Evolutionary conservation across 805 yeast genomes (phyloP), one percentile per base, ranked within the genome.

Genomic region (Wickerhamiella alocasiicola): DNA sequence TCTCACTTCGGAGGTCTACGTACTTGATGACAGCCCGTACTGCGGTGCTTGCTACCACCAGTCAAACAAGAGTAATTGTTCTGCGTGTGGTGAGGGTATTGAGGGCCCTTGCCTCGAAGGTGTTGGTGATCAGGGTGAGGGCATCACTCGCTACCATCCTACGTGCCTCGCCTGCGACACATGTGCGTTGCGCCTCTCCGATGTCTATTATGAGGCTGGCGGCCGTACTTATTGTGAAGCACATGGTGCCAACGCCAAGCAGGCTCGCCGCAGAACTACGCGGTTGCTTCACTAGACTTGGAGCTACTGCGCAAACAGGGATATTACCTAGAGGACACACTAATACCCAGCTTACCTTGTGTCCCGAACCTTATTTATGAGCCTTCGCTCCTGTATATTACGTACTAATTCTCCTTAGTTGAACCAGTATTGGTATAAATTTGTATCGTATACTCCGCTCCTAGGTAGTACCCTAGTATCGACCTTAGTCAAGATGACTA

Each of bases 61-160:
- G 41, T 65, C 72, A 41, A 91, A 88, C 56, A 72, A 76, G 36
- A 78, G 94, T 0, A 56, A 80, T 2, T 88, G 98, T 60, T 65
- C 65, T 35, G 60, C 67, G 12, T 88, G 98, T 59, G 65, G 70
- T 9, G 50, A 52, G 4, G 94, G 93, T 23, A 82, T 91, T 36
- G 95, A 88, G 56, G 97, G 97, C 4, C 75, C 74, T 55, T 88
- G 97, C 58, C 68, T 88, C 31, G 94, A 83, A 52, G 80, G 50
- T 6, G 24, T 20, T 12, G 36, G 36, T 20, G 30, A 42, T 11
- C 46, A 44, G n/a, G 32, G 43, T 24, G 43, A 28, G 12, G 52
- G 35, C 23, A 17, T 44, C 4, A 34, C 78, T 49, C 70, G 84
- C 43, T 87, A 82, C 66, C 97, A 88, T 55, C 61, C 70, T 5